Percentiles rank a stretch among this genome's conserved stretches.
phyloP scores from a whole-genome alignment of 2,329 filamentous ascomycete genomes.

The Thermoascus crustaceus region DNA sequence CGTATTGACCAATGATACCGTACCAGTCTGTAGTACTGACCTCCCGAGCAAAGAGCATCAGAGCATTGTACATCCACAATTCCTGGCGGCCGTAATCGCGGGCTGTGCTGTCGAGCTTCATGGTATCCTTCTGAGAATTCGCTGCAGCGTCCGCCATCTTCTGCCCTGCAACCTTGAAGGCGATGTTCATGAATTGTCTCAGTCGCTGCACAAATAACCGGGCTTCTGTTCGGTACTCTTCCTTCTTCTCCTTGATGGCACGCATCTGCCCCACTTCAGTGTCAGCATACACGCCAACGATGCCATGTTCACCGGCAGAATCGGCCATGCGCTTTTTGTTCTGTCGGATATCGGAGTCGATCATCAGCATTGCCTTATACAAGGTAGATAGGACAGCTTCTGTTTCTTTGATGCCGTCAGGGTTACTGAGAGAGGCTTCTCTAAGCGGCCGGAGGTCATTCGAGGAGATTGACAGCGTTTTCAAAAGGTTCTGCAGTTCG shows the following conservation, averaged over 20 bases:
- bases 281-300: conserved; percentile 56
- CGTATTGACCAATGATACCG: conserved; percentile 68
- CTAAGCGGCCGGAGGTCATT: conserved; percentile 67
- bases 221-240: conserved; percentile 74
- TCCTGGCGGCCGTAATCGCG: conserved; percentile 64
- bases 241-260: conserved; percentile 88
- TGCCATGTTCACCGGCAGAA: conserved; percentile 28
- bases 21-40: conserved; percentile 77
- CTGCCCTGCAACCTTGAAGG: conserved; percentile 68
- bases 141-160: conserved; percentile 58
- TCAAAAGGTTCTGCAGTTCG: conserved; percentile 79
- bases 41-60: conserved; percentile 82
- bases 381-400: conserved; percentile 70
- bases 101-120: conserved; percentile 61
- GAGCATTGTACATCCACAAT: conserved; percentile 79
- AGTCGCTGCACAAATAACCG: conserved; percentile 68
- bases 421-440: conserved; percentile 62
- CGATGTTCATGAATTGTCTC: conserved; percentile 70
- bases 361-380: conserved; percentile 88
- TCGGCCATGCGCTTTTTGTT: conserved; percentile 43
- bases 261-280: conserved; percentile 77
- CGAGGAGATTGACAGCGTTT: conserved; percentile 79
- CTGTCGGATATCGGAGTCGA: conserved; percentile 69
- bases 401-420: conserved; percentile 64
- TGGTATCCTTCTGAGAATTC: conserved; percentile 30